A percentile compares a stretch with the other conserved stretches of the same genome.
These are phyloP conservation scores for Phytopythium chamaehyphon DNA, from an alignment of 352 stramenopile species.

Conservation along the genomic window DNA sequence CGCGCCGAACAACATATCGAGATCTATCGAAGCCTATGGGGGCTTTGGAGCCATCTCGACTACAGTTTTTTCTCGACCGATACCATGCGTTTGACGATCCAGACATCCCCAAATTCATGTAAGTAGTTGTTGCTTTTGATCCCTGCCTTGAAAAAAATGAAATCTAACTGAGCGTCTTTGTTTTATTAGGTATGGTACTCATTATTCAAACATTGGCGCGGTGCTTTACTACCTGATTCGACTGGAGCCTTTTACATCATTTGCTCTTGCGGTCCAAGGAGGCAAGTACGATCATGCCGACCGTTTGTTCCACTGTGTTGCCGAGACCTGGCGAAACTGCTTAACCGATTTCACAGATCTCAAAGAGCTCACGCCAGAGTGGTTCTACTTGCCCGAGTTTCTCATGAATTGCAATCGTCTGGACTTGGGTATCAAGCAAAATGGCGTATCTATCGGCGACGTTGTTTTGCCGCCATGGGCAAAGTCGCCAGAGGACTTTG, in stretches of 20 bases:
- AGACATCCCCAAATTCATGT: constrained; percentile 88
- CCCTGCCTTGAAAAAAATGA: not conserved
- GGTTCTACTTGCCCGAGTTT: constrained; percentile 92
- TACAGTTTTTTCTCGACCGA: constrained; percentile 93
- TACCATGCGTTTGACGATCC: constrained; percentile 90
- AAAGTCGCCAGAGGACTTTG: constrained; percentile 72
- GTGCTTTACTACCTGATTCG: constrained; percentile 99
- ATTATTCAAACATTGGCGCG: constrained; percentile 92
- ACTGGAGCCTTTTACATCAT: constrained; percentile 97
- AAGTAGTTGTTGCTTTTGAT: constrained; percentile 9
- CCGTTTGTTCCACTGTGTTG: constrained; percentile 90
- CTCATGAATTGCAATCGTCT: constrained; percentile 86
- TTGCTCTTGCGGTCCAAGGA: constrained; percentile 93
- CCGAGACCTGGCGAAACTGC: constrained; percentile 88
- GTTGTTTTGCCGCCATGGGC: constrained; percentile 94
- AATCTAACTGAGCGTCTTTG: not conserved
- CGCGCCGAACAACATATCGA: constrained; percentile 83
- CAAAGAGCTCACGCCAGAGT: constrained; percentile 94
- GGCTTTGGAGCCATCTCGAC: constrained; percentile 90
- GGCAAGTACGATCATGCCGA: constrained; percentile 94
- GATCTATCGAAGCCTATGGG: constrained; percentile 98
- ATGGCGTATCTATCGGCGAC: constrained; percentile 85
- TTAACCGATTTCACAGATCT: constrained; percentile 89
- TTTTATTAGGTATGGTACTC: constrained; percentile 69
- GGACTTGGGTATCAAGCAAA: constrained; percentile 78